Base-by-base conservation (phyloP, 768 basidiomycete genomes). In the Holtermannia corniformis region DNA sequence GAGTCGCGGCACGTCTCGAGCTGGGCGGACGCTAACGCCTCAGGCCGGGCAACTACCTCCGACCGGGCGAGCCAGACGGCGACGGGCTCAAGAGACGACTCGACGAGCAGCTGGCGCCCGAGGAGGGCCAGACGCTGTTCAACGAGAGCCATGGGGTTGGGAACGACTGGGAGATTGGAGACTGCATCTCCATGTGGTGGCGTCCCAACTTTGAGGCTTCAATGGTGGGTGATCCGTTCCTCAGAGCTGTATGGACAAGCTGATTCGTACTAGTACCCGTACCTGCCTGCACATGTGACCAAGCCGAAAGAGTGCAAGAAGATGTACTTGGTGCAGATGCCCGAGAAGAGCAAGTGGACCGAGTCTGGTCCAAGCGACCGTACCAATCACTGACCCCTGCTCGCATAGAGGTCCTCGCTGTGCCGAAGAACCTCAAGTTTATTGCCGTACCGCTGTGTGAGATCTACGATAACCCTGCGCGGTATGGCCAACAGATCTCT, bases 301-400 rank as follows among this genome's bases (percentile, higher is more conserved):
- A 90, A 92, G 68, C 95, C 93, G 7, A 99, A 99, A 75, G 93
- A 99, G 69, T 87, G 88, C 77, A 97, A 96, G 75, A 93, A 92
- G 66, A 78, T 95, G 28, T 96, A 87, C 75, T 76, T 96, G 25
- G 87, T 97, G 3, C 87, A 93, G 68, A 87, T 99, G 82, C 95
- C 93, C 2, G 87, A 89, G 70, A 80, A 82, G 56, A 93, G 93
- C 93, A 55, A 65, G 87, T 80, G 21, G 12, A 2, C 10, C 41
- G 19, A n/a, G 28, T 32, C 25, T 20, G 47, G 19, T 37, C 27
- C 20, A 25, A 20, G 26, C 42, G 23, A 23, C 3, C 19, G n/a
- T 28, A 4, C 40, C 4, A 12, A 20, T 16, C 32, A 27, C 26
- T 45, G 10, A 16, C 37, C 21, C 1, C 51, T 49, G 3, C 37